phyloP scores from a whole-genome alignment of 176 grass and related monocot genomes.

The Tillandsia fasciculata region DNA sequence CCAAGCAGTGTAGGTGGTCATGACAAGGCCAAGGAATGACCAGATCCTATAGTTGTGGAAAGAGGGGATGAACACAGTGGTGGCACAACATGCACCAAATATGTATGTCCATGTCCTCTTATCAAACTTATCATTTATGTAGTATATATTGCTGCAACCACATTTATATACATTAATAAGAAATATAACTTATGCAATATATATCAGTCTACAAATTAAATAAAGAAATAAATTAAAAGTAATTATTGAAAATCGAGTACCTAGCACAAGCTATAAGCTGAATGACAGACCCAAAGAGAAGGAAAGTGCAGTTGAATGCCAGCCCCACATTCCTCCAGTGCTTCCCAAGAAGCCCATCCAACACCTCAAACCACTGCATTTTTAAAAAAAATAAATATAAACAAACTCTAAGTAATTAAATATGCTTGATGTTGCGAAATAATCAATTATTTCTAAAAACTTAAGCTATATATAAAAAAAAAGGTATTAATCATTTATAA shows the following conservation, averaged over 20 bases:
- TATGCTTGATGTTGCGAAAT: neutral
- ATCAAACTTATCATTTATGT: conserved; percentile 98
- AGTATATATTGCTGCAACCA: conserved; percentile 91
- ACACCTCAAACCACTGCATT: conserved; percentile 95
- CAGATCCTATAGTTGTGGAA: conserved; percentile 99
- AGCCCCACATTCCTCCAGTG: conserved; percentile 97
- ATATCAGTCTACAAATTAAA: neutral
- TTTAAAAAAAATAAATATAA: neutral
- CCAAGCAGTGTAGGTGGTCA: conserved; percentile 99
- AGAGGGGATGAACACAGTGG: conserved; percentile 98
- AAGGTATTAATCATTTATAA: too few relatives aligned
- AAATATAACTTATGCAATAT: neutral
- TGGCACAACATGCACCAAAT: conserved; percentile 95
- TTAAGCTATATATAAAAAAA: neutral
- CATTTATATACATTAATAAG: neutral
- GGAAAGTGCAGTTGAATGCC: conserved; percentile 97
- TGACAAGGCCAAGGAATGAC: conserved; percentile 92
- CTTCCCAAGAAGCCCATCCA: conserved; percentile 85
- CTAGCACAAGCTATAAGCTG: conserved; percentile 98
- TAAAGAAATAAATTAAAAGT: neutral
- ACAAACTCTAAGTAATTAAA: neutral
- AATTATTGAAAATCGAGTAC: conserved; percentile 21
- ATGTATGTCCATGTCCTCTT: conserved; percentile 99
- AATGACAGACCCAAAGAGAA: conserved; percentile 98
- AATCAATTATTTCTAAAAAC: neutral